Evolutionary conservation across 106 monocot species (phyloP).

Genomic region (Vanilla planifolia): DNA sequence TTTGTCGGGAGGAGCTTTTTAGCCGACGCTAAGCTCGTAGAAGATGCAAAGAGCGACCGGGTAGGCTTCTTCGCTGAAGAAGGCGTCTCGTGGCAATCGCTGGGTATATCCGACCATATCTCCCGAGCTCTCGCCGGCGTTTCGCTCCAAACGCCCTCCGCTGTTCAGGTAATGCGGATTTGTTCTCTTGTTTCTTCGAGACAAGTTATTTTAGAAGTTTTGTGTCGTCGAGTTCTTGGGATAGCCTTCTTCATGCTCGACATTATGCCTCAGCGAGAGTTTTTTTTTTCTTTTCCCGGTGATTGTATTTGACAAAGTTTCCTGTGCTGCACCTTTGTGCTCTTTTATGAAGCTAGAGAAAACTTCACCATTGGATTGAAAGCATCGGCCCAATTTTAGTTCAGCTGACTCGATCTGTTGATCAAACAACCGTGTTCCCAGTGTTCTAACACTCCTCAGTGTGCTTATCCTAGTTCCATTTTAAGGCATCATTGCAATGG

Average conservation of each 20-base stretch:
- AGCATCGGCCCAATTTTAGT: no score
- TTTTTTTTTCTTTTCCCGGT: background rate
- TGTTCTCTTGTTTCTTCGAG: background rate
- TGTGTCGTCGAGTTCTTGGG: background rate
- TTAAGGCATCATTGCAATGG: no score
- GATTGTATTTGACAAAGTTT: no score
- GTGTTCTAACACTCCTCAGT: no score
- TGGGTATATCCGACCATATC: slow-evolving; percentile 62
- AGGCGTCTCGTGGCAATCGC: slow-evolving; percentile 63
- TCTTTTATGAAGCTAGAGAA: background rate
- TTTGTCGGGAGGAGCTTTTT: slow-evolving; percentile 1
- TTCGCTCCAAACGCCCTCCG: slow-evolving; percentile 57
- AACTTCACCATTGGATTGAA: no score
- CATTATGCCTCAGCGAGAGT: slow-evolving; percentile 3
- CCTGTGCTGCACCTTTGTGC: background rate
- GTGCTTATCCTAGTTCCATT: no score
- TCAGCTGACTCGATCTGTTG: no score
- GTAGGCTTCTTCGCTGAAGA: slow-evolving; percentile 59
- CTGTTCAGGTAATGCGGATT: slow-evolving; percentile 47
- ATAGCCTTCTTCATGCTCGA: slow-evolving; percentile 1
- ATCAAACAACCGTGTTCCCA: no score
- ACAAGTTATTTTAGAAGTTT: background rate
- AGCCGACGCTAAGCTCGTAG: slow-evolving; percentile 5
- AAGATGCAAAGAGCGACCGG: background rate
- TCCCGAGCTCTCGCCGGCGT: slow-evolving; percentile 35